Percentiles rank a stretch among this genome's conserved stretches.
Evolutionary conservation across 2,329 filamentous ascomycete genomes (phyloP).

Genomic region (Scedosporium boydii): DNA sequence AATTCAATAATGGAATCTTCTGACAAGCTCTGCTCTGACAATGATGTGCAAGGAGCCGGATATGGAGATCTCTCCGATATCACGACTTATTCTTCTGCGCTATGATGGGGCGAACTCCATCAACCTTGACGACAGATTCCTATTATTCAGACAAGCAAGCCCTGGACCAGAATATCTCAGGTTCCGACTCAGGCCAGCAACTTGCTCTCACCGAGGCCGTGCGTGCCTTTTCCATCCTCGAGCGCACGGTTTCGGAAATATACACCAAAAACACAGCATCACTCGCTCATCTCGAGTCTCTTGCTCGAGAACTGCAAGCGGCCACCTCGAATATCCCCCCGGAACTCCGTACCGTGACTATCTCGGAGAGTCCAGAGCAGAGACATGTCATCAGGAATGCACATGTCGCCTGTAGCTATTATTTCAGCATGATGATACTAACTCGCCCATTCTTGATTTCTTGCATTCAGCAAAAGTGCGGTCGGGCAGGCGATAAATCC

Average conservation of each 20-base stretch:
- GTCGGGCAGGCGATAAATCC: neutral
- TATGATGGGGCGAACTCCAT: conserved; percentile 1
- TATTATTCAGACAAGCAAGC: neutral
- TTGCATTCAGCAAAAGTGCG: neutral
- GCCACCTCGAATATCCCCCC: neutral
- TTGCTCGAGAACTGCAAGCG: neutral
- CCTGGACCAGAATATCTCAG: neutral
- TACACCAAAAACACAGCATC: neutral
- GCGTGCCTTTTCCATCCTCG: neutral
- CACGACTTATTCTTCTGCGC: neutral
- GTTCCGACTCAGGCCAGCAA: neutral
- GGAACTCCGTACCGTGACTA: neutral
- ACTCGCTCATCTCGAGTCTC: neutral
- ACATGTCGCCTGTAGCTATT: neutral
- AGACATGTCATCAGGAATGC: conserved; percentile 1
- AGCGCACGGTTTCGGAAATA: neutral
- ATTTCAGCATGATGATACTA: neutral
- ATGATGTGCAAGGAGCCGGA: neutral
- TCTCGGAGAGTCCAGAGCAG: neutral
- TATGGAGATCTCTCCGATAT: neutral
- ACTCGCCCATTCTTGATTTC: neutral
- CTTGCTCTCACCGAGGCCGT: neutral
- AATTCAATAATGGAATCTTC: neutral
- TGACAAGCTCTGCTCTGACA: neutral
- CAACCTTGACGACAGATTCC: neutral